phyloP scores from a whole-genome alignment of 192 early-diverging fungal genomes.

The Coemansia sp. region DNA sequence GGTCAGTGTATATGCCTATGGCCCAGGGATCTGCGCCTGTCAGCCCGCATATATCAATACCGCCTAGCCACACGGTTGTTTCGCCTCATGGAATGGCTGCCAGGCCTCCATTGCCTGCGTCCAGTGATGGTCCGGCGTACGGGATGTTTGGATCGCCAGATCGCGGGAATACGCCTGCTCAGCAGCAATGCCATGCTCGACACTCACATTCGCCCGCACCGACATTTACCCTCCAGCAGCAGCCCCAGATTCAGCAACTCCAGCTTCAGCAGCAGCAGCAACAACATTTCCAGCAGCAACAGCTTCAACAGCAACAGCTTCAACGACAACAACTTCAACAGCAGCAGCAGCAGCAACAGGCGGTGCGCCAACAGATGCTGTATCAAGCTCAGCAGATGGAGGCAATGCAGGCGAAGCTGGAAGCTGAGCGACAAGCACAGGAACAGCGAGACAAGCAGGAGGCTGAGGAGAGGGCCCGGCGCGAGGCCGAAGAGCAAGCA shows the following conservation, averaged over 20 bases:
- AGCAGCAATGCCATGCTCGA: neutral
- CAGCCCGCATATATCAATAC: too few relatives aligned
- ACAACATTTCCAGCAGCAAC: slow-evolving; percentile 1
- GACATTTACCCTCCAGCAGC: neutral
- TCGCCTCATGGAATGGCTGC: too few relatives aligned
- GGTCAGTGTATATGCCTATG: too few relatives aligned
- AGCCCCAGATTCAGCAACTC: neutral
- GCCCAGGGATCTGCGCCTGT: too few relatives aligned
- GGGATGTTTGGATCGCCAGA: neutral
- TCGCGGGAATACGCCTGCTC: neutral
- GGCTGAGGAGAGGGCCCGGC: neutral
- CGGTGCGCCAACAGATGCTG: neutral
- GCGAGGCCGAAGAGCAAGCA: neutral
- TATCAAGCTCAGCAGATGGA: slow-evolving; percentile 7
- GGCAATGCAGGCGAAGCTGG: neutral
- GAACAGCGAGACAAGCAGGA: neutral
- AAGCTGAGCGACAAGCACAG: neutral
- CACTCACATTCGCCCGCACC: neutral
- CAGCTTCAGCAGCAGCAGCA: slow-evolving; percentile 15
- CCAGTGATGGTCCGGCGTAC: neutral
- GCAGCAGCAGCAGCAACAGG: slow-evolving; percentile 11
- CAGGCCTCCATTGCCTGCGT: too few relatives aligned
- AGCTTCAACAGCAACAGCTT: slow-evolving; percentile 4
- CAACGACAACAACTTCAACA: slow-evolving; percentile 2
- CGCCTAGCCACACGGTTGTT: too few relatives aligned